Conservation (phyloP, 2,329 filamentous ascomycete genomes). For the Aspergillus sp. region DNA sequence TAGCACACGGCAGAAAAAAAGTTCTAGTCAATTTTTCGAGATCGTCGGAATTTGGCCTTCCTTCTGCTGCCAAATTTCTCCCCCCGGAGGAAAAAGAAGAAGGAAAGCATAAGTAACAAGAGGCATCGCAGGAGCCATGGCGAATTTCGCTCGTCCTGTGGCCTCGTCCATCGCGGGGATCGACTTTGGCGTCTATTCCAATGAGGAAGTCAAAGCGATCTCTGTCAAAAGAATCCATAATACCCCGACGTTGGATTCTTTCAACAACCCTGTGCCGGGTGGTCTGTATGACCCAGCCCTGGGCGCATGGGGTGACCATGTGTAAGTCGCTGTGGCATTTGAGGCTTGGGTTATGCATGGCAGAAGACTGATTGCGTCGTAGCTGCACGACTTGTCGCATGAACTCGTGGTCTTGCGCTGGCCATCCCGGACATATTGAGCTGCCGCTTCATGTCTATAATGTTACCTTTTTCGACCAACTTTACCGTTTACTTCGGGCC, state of each 20-base stretch:
- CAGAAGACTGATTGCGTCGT: slow-evolving; percentile 11
- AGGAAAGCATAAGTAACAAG: slow-evolving; percentile 22
- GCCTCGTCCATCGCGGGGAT: slow-evolving; percentile 76
- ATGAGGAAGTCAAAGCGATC: slow-evolving; percentile 73
- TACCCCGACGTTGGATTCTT: slow-evolving; percentile 84
- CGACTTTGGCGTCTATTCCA: slow-evolving; percentile 78
- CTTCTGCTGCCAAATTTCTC: slow-evolving; percentile 12
- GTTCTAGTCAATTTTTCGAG: slow-evolving; percentile 25
- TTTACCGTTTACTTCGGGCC: slow-evolving; percentile 72
- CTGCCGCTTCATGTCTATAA: slow-evolving; percentile 91
- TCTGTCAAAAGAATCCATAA: slow-evolving; percentile 94
- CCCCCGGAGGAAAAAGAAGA: slow-evolving; percentile 7
- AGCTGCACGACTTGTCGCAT: slow-evolving; percentile 92
- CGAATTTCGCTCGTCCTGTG: slow-evolving; percentile 60
- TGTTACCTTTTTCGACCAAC: slow-evolving; percentile 91
- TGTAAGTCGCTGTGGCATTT: slow-evolving; percentile 47
- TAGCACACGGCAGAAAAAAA: slow-evolving; percentile 31
- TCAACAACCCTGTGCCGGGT: slow-evolving; percentile 79
- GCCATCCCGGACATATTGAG: slow-evolving; percentile 91
- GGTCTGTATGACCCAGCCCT: slow-evolving; percentile 89
- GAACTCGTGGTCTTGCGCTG: slow-evolving; percentile 71
- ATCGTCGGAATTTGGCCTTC: slow-evolving; percentile 19
- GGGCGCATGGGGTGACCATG: slow-evolving; percentile 77
- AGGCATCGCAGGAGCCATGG: slow-evolving; percentile 34
- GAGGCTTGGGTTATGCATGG: neutral